Conservation (phyloP, 202 grass and related monocot species). For the Digitaria exilis region DNA sequence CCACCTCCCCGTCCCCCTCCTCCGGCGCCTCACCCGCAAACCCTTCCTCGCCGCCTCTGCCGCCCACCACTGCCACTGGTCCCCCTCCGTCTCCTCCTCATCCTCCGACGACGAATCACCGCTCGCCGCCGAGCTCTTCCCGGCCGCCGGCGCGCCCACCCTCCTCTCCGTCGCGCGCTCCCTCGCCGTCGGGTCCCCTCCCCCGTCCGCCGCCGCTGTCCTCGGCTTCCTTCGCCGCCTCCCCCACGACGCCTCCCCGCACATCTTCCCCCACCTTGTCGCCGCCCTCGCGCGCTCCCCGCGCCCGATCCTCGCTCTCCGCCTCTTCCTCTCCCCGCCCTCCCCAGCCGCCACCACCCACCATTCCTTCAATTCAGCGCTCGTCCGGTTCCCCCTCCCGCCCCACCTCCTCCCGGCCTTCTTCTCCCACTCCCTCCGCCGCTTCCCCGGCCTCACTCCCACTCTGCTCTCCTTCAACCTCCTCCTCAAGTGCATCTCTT, state of each 20-base stretch:
- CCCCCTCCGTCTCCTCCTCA: conserved; percentile 32
- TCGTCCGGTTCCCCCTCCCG: conserved; percentile 53
- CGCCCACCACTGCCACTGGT: conserved; percentile 21
- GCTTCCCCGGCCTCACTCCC: conserved; percentile 47
- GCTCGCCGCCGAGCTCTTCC: conserved; percentile 55
- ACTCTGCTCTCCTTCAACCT: conserved; percentile 55
- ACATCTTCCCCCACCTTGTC: conserved; percentile 55
- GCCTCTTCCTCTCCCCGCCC: conserved; percentile 44
- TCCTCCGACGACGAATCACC: conserved; percentile 38
- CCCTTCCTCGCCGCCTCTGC: not conserved
- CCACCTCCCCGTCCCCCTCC: conserved; percentile 17
- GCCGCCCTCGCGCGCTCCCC: conserved; percentile 52
- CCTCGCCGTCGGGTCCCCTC: conserved; percentile 16
- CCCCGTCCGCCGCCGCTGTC: conserved; percentile 25
- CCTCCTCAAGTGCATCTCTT: conserved; percentile 48
- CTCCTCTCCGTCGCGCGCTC: conserved; percentile 49
- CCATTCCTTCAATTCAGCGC: conserved; percentile 45
- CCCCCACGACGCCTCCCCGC: conserved; percentile 33
- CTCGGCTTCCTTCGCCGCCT: conserved; percentile 51
- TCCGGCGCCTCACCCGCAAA: not conserved
- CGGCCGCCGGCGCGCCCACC: conserved; percentile 36
- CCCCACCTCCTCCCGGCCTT: conserved; percentile 51
- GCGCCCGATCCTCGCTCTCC: conserved; percentile 33
- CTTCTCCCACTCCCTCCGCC: conserved; percentile 53
- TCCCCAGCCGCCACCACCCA: conserved; percentile 17